Evolutionary conservation across 73 alveolate species (phyloP), one percentile per base, ranked within the genome.

Genomic region (Breviolum minutum): DNA sequence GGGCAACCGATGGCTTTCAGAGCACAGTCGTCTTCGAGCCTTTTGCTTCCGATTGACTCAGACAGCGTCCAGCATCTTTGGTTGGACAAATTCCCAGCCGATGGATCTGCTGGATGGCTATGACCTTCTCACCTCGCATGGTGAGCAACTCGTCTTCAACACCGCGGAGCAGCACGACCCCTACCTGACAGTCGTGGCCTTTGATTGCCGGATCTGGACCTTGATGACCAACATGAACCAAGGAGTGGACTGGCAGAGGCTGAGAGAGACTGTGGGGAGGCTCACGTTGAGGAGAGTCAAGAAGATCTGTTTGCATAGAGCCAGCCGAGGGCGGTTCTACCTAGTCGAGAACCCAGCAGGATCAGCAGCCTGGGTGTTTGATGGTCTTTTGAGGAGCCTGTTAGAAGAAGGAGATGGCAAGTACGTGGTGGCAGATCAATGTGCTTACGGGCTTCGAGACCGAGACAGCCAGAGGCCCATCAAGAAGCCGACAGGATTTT

Each of bases 21-120:
- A 32, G 27, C 83, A 87, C 95, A 8, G 95, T 87, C 20, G 54
- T 87, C 61, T 87, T 63, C 22, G 95, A 87, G 82, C 95, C 95
- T 20, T 87, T 87, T 68, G 81, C 54, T 87, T 64, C 68, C 32
- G 71, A 32, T 8, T 60, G 54, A 86, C 95, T 26, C 79, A 64
- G 12, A 11, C 14, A 6, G 79, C 40, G 8, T 26, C 81, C 14
- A 32, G 13, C 20, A 16, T 1, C 2, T 86, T 60, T 32, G 79
- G 80, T 2, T 86, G 95, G 95, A 86, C 95, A 9, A 16, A 24
- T 64, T n/a, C 66, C 60, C 95, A 86, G 81, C 95, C 95, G 24
- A 3, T 63, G 30, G 81, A 62, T 29, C 60, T 10, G 7, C 81
- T 86, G 62, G 95, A 86, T 63, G 95, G 95, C 22, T 62, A 63